phyloP scores from a whole-genome alignment of 139 green algal genomes.

The Coelastrella sp. region DNA sequence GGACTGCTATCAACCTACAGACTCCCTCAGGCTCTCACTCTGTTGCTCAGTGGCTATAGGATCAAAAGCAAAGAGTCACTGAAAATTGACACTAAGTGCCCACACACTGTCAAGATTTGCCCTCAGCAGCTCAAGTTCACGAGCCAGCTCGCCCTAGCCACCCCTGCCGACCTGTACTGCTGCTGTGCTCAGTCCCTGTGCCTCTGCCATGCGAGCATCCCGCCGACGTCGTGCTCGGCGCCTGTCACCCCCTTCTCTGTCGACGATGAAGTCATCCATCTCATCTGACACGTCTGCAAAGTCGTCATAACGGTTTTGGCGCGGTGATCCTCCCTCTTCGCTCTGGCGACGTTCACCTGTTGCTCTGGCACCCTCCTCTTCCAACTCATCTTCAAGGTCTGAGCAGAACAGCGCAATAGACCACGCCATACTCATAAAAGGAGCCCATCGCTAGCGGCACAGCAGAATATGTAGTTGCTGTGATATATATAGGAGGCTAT shows the following conservation, averaged over 20 bases:
- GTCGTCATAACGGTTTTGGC: slow-evolving; percentile 43
- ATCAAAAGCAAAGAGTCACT: too few species aligned
- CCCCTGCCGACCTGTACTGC: slow-evolving; percentile 64
- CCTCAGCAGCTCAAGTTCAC: not conserved
- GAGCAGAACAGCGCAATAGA: not conserved
- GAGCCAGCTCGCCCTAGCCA: not conserved
- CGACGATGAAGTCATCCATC: slow-evolving; percentile 92
- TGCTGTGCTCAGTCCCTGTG: slow-evolving; percentile 53
- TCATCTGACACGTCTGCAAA: slow-evolving; percentile 69
- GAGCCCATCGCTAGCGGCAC: not conserved
- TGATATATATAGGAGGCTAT: too few species aligned
- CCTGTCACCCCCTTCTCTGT: slow-evolving; percentile 69
- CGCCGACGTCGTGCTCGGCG: slow-evolving; percentile 7
- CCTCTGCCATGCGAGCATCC: slow-evolving; percentile 36
- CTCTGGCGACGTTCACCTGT: slow-evolving; percentile 11
- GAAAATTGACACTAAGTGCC: too few species aligned
- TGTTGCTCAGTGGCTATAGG: too few species aligned
- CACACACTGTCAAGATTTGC: too few species aligned
- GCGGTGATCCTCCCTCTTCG: not conserved
- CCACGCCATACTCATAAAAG: not conserved
- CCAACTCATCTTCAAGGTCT: slow-evolving; percentile 82
- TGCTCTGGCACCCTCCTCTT: slow-evolving; percentile 43
- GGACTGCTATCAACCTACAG: too few species aligned
- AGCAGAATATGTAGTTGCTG: too few species aligned
- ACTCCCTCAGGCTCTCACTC: too few species aligned